These are phyloP conservation scores for Paecilomyces fulvus DNA, from an alignment of 2,329 filamentous ascomycete species.

Conservation along the genomic window DNA sequence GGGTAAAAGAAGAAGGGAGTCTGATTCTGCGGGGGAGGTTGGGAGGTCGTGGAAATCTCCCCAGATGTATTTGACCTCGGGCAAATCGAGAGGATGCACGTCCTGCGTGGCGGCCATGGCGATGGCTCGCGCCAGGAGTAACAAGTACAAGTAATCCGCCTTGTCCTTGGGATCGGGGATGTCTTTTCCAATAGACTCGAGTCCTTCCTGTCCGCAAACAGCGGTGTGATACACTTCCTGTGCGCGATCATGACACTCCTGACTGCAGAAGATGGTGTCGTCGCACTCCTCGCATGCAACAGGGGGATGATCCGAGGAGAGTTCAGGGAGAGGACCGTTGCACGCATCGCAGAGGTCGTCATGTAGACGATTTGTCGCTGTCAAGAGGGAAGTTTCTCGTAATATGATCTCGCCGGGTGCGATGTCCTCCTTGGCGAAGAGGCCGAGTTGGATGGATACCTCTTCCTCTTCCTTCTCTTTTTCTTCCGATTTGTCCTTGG, in stretches of 20 bases:
- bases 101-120: conserved; percentile 54
- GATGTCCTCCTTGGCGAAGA: conserved; percentile 82
- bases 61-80: conserved; percentile 57
- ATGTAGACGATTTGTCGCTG: conserved; percentile 79
- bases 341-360: conserved; percentile 87
- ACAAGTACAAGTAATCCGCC: conserved; percentile 52
- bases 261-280: conserved; percentile 53
- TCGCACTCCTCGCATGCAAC: conserved; percentile 48
- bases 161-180: conserved; percentile 48
- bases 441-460: conserved; percentile 64
- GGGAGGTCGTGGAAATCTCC: conserved; percentile 46
- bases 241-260: conserved; percentile 48
- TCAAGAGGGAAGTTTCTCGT: conserved; percentile 74
- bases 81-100: conserved; percentile 50
- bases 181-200: conserved; percentile 52
- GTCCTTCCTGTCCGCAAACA: conserved; percentile 45
- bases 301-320: conserved; percentile 32
- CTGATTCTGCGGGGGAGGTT: conserved; percentile 5
- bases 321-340: conserved; percentile 60
- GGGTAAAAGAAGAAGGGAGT: neutral
- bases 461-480: conserved; percentile 22
- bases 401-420: conserved; percentile 67
- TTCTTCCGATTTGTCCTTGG: conserved; percentile 9
- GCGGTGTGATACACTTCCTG: conserved; percentile 50
- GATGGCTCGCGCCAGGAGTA: conserved; percentile 50